Evolutionary conservation across 2,329 filamentous ascomycete species (phyloP), one percentile per base, ranked within the genome.

Genomic region (Aspergillus hortae): DNA sequence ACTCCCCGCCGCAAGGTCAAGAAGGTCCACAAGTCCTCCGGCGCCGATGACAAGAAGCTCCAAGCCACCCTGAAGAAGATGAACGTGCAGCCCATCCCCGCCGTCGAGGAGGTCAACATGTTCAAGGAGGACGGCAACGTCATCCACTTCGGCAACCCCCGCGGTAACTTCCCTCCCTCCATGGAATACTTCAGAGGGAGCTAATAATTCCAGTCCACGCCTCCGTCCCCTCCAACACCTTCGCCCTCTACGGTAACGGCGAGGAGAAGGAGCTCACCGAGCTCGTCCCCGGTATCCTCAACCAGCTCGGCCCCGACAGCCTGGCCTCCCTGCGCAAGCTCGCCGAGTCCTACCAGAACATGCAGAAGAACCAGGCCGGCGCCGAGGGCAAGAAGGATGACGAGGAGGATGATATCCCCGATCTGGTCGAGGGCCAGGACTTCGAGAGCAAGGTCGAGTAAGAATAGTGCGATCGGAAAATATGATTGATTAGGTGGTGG

Each of bases 101-200:
- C 89, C 63, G 99, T 99, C 69, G 94, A 99, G 86, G 94, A 99
- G 83, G 94, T 99, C 76, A 99, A 99, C 88, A 99, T 99, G 94
- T 99, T 99, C 88, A 99, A 99, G 89, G 88, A 89, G 74, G 94
- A 99, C 75, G 94, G 94, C 77, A 99, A 99, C 77, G 94, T 99
- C 77, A 97, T 99, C 72, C 94, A 99, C 85, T 99, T 99, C 76
- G 88, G 90, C 68, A 90, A 90, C 71, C 94, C 94, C 67, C 96
- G 96, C 84, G 94, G 94, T 97, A 80, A 72, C 84, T 80, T 32
- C 40, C 21, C n/a, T 38, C 14, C n/a, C n/a, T 48, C 35, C 7
- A 38, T 6, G 33, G n/a, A 12, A 4, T 12, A 10, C 33, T 35
- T 9, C 33, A 35, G 33, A 35, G 33, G 6, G n/a, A 35, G 10